phyloP scores from a whole-genome alignment of 805 yeast genomes.

The Starmerella powellii region DNA sequence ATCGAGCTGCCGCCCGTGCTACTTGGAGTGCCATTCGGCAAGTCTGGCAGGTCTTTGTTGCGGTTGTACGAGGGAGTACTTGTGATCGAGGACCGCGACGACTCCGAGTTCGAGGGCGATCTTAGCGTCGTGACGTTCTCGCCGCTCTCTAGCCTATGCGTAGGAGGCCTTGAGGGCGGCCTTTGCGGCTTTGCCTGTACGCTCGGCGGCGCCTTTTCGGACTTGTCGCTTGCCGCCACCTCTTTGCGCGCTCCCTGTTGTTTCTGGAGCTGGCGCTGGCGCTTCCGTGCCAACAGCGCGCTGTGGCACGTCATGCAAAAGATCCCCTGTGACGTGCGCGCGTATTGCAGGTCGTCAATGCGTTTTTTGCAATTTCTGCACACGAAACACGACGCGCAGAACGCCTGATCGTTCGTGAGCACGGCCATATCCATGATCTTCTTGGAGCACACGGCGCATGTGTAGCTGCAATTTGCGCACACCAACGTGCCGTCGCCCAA shows the following conservation, averaged over 20 bases:
- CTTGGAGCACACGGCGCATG: slow-evolving; percentile 71
- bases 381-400: slow-evolving; percentile 78
- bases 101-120: background rate
- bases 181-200: background rate
- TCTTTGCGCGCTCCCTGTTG: no score
- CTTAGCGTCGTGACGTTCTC: background rate
- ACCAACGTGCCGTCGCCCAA: slow-evolving; percentile 85
- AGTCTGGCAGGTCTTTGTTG: slow-evolving; percentile 19
- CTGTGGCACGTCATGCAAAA: slow-evolving; percentile 92
- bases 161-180: background rate
- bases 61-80: slow-evolving; percentile 1
- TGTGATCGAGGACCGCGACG: slow-evolving; percentile 4
- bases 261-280: slow-evolving; percentile 45
- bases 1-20: background rate
- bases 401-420: slow-evolving; percentile 88
- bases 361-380: slow-evolving; percentile 78
- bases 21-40: slow-evolving; percentile 6
- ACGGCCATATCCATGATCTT: slow-evolving; percentile 90
- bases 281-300: slow-evolving; percentile 61
- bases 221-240: no score
- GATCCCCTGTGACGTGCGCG: slow-evolving; percentile 82
- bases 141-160: background rate
- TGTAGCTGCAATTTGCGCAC: slow-evolving; percentile 85
- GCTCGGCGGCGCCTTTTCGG: no score
- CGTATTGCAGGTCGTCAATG: slow-evolving; percentile 81